Evolutionary conservation across 2,329 filamentous ascomycete species (phyloP).

Genomic region (Phialophora tarda): DNA sequence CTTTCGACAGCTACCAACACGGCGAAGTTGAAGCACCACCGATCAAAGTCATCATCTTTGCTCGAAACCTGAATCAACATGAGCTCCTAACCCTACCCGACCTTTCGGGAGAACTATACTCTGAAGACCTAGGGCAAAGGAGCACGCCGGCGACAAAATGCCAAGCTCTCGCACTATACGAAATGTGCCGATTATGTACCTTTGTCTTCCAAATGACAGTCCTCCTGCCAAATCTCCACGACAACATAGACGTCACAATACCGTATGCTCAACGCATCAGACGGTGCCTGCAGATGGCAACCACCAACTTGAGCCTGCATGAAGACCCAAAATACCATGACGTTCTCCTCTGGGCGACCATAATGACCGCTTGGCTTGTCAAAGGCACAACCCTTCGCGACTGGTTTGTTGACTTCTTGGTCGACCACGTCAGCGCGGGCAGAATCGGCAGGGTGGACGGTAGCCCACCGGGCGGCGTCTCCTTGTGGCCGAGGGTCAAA

Average conservation of each 20-base stretch:
- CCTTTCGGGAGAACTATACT: slow-evolving; percentile 62
- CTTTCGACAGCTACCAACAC: slow-evolving; percentile 17
- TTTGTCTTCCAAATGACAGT: slow-evolving; percentile 20
- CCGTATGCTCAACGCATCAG: slow-evolving; percentile 17
- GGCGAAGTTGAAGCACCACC: slow-evolving; percentile 15
- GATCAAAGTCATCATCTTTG: slow-evolving; percentile 27
- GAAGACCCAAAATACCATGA: neutral
- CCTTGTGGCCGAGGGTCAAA: neutral
- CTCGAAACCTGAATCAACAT: slow-evolving; percentile 81
- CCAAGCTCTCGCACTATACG: slow-evolving; percentile 19
- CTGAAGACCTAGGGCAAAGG: neutral
- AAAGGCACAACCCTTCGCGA: neutral
- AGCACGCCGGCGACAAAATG: neutral
- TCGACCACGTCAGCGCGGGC: neutral
- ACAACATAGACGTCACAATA: slow-evolving; percentile 9
- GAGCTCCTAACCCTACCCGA: slow-evolving; percentile 97
- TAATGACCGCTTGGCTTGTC: slow-evolving; percentile 15
- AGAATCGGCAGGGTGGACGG: neutral
- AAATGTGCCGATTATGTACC: slow-evolving; percentile 16
- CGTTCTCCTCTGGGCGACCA: slow-evolving; percentile 13
- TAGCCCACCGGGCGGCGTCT: neutral
- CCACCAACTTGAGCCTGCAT: neutral
- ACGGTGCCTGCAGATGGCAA: slow-evolving; percentile 1
- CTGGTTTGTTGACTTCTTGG: slow-evolving; percentile 20
- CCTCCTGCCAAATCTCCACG: slow-evolving; percentile 21